Evolutionary conservation across 495 filamentous ascomycete species (phyloP).

Genomic region (Penicillium antarcticum): DNA sequence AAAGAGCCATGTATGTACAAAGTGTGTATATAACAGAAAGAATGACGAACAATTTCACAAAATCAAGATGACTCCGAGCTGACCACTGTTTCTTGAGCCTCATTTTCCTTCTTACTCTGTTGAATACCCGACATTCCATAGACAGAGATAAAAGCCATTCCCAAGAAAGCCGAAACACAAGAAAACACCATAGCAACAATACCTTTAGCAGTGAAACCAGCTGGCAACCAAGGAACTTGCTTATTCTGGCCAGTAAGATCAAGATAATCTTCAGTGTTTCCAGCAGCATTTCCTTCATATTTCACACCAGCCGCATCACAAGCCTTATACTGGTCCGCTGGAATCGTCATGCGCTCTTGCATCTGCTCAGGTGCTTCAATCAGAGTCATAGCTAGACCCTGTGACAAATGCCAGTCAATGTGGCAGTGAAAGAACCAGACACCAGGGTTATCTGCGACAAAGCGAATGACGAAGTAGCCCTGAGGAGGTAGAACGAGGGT

Average conservation of each 20-base stretch:
- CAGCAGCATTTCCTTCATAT: constrained; percentile 71
- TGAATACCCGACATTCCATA: constrained; percentile 47
- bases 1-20: too few relatives aligned
- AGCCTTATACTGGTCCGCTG: constrained; percentile 57
- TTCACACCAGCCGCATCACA: constrained; percentile 48
- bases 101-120: constrained; percentile 2
- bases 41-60: background rate
- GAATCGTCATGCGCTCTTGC: constrained; percentile 59
- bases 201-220: constrained; percentile 69
- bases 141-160: constrained; percentile 64
- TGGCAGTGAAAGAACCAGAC: constrained; percentile 61
- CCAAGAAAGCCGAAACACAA: constrained; percentile 65
- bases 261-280: constrained; percentile 59
- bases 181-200: constrained; percentile 75
- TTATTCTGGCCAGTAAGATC: constrained; percentile 61
- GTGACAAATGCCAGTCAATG: constrained; percentile 61
- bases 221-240: constrained; percentile 55
- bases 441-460: constrained; percentile 65
- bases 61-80: background rate
- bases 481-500: constrained; percentile 52
- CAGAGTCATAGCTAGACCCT: constrained; percentile 40
- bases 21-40: background rate
- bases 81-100: background rate
- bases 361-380: constrained; percentile 60
- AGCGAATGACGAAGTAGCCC: constrained; percentile 63